These are phyloP conservation scores for Tricholoma bakamatsutake DNA, from an alignment of 768 basidiomycete genomes.

Conservation along the genomic window DNA sequence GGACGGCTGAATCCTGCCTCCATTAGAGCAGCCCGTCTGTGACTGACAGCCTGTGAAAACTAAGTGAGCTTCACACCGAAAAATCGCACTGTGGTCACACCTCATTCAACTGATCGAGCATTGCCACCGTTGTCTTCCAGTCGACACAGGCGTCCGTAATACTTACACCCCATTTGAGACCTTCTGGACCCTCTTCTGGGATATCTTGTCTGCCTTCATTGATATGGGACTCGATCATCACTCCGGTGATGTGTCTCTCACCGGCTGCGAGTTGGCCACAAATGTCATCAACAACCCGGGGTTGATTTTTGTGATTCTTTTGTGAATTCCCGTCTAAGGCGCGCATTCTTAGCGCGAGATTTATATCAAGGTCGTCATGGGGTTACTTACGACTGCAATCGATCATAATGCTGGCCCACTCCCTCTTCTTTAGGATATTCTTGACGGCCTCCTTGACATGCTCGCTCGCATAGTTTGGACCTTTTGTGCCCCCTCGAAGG, in stretches of 20 bases:
- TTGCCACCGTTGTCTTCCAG: slow-evolving; percentile 71
- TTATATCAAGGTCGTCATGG: slow-evolving; percentile 1
- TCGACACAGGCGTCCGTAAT: slow-evolving; percentile 93
- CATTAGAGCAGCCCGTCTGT: slow-evolving; percentile 37
- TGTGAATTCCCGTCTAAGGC: slow-evolving; percentile 85
- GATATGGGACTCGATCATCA: slow-evolving; percentile 97
- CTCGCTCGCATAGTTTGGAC: slow-evolving; percentile 82
- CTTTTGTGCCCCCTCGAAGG: slow-evolving; percentile 86
- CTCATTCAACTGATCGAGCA: slow-evolving; percentile 69
- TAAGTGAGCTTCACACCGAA: slow-evolving; percentile 1
- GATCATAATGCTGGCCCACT: slow-evolving; percentile 74
- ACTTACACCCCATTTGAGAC: slow-evolving; percentile 73
- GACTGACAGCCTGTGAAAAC: slow-evolving; percentile 34
- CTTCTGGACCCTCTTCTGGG: slow-evolving; percentile 60
- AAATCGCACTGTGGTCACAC: slow-evolving; percentile 16
- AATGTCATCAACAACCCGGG: slow-evolving; percentile 68
- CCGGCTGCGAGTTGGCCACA: slow-evolving; percentile 72
- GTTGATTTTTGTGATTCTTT: slow-evolving; percentile 92
- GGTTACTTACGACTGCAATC: slow-evolving; percentile 69
- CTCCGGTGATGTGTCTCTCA: slow-evolving; percentile 73
- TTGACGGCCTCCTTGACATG: slow-evolving; percentile 60
- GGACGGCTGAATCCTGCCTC: slow-evolving; percentile 32
- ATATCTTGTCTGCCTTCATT: slow-evolving; percentile 89
- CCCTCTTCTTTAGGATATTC: slow-evolving; percentile 58
- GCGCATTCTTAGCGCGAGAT: not conserved